Base-by-base conservation (phyloP, 768 basidiomycete genomes). In the Nidularia sp. region DNA sequence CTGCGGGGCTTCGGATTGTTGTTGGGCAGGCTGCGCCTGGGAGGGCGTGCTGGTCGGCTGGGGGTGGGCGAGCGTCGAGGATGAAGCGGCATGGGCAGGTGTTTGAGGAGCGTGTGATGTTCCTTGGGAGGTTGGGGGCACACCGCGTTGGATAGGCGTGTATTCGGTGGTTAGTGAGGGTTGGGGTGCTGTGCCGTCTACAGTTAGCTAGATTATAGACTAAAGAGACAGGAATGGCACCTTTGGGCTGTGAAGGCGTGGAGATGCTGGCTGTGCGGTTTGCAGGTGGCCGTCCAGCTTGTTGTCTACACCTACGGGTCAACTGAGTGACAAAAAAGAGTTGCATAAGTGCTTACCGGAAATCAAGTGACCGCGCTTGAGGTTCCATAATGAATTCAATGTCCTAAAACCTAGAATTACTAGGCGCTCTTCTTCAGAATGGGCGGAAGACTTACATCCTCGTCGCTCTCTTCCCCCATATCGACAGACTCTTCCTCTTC, bases 321-420 rank as follows among this genome's bases (percentile, higher is more conserved):
- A 32, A 4, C 18, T 25, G 9, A 41, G 2, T 13, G 12, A 9
- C 39, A 15, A 31, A 18, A 41, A 10, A 36, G 3, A 34, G 34
- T 47, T 15, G 5, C 18, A 35, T 56, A 54, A 50, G 54, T n/a
- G 12, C 72, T 49, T 63, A 86, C 86, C 90, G 78, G 61, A 92
- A 82, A 70, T 93, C 90, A 15, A 89, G 69, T 4, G 85, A 87
- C 51, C 84, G 85, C 13, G 82, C 67, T 6, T 84, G 73, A 2
- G 84, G 84, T 60, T 96, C 91, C 83, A 92, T 86, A 50, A 96
- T 93, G 58, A 96, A 89, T 73, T 96, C 93, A 56, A 96, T 77
- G 64, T 96, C 86, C 87, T 92, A 53, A 42, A 41, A 12, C 18
- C 2, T 46, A 13, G 31, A 5, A 22, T 42, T 13, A 41, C 34